Conservation (phyloP, 805 yeast genomes). For the Candida schatavii region DNA sequence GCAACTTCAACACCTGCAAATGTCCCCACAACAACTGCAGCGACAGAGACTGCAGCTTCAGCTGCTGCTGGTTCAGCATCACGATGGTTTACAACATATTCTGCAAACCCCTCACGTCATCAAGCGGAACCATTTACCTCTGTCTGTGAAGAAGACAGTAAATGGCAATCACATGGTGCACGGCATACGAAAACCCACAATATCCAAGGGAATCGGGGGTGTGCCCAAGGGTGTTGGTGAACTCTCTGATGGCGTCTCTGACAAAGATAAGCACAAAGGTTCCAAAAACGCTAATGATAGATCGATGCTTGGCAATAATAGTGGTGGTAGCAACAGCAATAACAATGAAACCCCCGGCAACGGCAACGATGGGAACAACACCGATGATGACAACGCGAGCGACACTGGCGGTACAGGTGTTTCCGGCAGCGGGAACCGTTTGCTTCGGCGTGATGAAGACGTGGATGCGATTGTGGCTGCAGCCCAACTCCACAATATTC, state of each 20-base stretch:
- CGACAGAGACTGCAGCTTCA: conserved; percentile 4
- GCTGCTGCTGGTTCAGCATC: conserved; percentile 1
- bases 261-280: background rate
- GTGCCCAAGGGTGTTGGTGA: background rate
- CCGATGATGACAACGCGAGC: background rate
- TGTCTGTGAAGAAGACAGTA: background rate
- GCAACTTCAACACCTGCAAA: conserved; percentile 1
- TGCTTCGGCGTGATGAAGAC: conserved; percentile 12
- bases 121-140: background rate
- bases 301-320: background rate
- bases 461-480: conserved; percentile 36
- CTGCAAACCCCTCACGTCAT: background rate
- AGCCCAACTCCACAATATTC: conserved; percentile 23
- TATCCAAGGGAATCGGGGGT: background rate
- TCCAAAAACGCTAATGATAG: background rate
- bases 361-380: background rate
- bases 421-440: too few relatives aligned
- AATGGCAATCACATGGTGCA: background rate
- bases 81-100: background rate
- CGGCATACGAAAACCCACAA: background rate
- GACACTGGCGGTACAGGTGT: background rate
- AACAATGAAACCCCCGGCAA: background rate
- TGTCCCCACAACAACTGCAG: background rate
- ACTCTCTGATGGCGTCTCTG: background rate
- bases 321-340: background rate